Conservation (phyloP, 768 basidiomycete species). For the Lyophyllum semitale region DNA sequence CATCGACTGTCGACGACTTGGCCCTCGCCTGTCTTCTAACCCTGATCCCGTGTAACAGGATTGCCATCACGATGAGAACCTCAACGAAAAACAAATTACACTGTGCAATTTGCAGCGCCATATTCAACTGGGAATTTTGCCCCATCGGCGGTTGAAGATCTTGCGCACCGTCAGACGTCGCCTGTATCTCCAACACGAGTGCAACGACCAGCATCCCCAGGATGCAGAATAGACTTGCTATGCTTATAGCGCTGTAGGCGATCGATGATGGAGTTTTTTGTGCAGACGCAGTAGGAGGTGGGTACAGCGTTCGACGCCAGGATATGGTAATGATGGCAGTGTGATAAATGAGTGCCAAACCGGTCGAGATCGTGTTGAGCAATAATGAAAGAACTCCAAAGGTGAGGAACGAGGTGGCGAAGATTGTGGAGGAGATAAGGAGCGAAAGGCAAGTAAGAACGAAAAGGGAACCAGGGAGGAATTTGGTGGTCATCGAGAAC, state of each 20-base stretch:
- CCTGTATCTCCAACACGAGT: slow-evolving; percentile 1
- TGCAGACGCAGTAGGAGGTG: neutral
- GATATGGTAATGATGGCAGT: slow-evolving; percentile 3
- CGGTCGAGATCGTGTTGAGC: slow-evolving; percentile 10
- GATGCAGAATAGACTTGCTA: neutral
- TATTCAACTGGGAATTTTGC: neutral
- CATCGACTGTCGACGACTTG: neutral
- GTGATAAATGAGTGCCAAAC: slow-evolving; percentile 11
- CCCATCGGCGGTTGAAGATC: neutral
- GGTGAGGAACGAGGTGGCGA: slow-evolving; percentile 12
- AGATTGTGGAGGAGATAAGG: slow-evolving; percentile 8
- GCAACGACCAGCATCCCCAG: slow-evolving; percentile 3
- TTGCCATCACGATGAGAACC: neutral
- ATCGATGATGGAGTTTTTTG: neutral
- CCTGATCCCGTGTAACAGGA: slow-evolving; percentile 1
- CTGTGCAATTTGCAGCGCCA: neutral
- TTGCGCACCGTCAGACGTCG: neutral
- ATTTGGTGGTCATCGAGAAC: neutral
- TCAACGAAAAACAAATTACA: neutral
- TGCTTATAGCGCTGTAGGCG: neutral
- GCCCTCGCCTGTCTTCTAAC: neutral
- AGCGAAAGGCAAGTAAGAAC: slow-evolving; percentile 9
- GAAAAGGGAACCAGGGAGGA: neutral
- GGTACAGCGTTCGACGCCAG: slow-evolving; percentile 1
- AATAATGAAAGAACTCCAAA: slow-evolving; percentile 10